phyloP scores from a whole-genome alignment of 352 stramenopile species.

The Pythium sp. region DNA sequence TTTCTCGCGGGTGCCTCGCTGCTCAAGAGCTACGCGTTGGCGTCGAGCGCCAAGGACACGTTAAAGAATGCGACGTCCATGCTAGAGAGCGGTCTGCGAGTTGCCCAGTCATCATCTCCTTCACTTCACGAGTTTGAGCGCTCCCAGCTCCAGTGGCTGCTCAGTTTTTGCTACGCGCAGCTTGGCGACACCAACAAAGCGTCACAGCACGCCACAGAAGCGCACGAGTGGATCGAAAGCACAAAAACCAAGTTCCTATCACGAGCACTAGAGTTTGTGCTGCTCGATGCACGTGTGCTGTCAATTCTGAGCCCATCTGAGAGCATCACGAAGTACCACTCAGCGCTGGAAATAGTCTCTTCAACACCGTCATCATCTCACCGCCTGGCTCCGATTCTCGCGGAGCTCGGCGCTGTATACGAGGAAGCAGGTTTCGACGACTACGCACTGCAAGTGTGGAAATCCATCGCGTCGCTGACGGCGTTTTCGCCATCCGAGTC shows the following conservation, averaged over 20 bases:
- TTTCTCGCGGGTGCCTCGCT: constrained; percentile 40
- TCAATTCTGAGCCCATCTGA: constrained; percentile 21
- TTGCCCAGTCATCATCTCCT: constrained; percentile 13
- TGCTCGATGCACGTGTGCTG: constrained; percentile 53
- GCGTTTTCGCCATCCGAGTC: neutral
- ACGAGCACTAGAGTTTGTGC: constrained; percentile 10
- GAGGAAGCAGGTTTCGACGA: constrained; percentile 45
- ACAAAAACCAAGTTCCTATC: constrained; percentile 14
- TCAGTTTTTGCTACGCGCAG: constrained; percentile 22
- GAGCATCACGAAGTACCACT: constrained; percentile 35
- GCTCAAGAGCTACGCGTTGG: constrained; percentile 37
- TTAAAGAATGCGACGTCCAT: constrained; percentile 24
- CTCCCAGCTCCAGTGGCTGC: constrained; percentile 47
- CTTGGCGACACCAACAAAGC: constrained; percentile 19
- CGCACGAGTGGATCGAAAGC: constrained; percentile 24
- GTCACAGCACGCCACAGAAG: constrained; percentile 15
- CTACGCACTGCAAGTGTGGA: constrained; percentile 64
- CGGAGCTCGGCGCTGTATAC: constrained; percentile 55
- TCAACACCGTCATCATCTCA: constrained; percentile 11
- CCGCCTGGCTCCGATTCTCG: constrained; percentile 42
- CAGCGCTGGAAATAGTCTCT: constrained; percentile 14
- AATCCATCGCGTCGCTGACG: constrained; percentile 28
- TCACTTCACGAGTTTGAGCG: constrained; percentile 16
- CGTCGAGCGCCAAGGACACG: constrained; percentile 17
- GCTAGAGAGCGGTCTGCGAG: constrained; percentile 35